Evolutionary conservation across 75 land plant genomes (phyloP).

Genomic region (Isoetes taiwanensis): DNA sequence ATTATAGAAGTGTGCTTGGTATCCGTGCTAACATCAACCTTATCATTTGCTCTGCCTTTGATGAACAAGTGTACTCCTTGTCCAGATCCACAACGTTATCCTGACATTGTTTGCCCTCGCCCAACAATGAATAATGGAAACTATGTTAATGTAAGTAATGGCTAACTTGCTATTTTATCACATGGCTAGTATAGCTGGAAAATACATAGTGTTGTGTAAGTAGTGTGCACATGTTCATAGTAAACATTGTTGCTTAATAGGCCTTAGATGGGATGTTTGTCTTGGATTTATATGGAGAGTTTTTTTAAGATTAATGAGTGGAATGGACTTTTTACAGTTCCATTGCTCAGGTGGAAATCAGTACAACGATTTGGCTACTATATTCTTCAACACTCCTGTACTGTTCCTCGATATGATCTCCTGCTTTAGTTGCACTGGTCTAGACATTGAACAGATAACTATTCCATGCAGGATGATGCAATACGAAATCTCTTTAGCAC

Average conservation of each 20-base stretch:
- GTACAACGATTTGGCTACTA: conserved; percentile 99
- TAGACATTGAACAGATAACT: not conserved
- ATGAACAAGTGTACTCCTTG: conserved; percentile 83
- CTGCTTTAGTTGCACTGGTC: not conserved
- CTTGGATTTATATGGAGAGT: too few relatives aligned
- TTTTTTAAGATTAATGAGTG: too few relatives aligned
- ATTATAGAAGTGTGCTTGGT: conserved; percentile 74
- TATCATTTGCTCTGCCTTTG: conserved; percentile 91
- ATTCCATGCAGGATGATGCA: conserved; percentile 82
- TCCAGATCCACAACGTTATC: conserved; percentile 54
- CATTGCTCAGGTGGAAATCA: conserved; percentile 56
- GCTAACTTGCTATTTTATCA: not conserved
- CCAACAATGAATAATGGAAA: conserved; percentile 86
- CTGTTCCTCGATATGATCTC: not conserved
- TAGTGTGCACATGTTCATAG: too few relatives aligned
- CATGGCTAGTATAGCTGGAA: too few relatives aligned
- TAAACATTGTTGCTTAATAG: too few relatives aligned
- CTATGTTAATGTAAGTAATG: conserved; percentile 73
- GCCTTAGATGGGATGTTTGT: too few relatives aligned
- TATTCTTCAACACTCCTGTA: conserved; percentile 98
- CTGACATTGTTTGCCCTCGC: conserved; percentile 76
- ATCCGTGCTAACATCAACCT: conserved; percentile 68
- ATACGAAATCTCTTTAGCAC: conserved; percentile 96
- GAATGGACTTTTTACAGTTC: conserved; percentile 80
- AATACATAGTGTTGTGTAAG: too few relatives aligned